Conservation (phyloP, 306 rosid species). For the Prosopis cineraria region DNA sequence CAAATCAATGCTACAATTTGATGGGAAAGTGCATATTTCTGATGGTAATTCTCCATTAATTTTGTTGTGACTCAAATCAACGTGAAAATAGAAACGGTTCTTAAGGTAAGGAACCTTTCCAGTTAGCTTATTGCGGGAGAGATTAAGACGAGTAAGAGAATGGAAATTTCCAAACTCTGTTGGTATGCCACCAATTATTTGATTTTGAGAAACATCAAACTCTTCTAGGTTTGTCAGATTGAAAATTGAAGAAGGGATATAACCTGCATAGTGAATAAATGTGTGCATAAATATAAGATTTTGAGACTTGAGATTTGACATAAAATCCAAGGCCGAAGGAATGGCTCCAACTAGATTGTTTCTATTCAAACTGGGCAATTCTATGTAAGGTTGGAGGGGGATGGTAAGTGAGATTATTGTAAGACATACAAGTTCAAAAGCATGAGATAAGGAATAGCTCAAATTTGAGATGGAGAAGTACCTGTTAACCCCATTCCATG, state of each 20-base stretch:
- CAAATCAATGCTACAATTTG: neutral
- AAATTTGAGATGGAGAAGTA: too few species aligned
- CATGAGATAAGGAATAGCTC: neutral
- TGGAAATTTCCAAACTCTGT: neutral
- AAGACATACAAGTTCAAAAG: neutral
- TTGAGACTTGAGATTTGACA: neutral
- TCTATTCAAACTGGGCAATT: neutral
- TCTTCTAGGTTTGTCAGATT: neutral
- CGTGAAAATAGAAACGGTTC: neutral
- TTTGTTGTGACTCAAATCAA: neutral
- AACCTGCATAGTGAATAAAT: neutral
- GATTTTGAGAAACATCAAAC: neutral
- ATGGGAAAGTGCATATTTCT: neutral
- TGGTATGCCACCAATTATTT: neutral
- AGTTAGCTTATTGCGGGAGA: neutral
- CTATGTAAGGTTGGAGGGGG: neutral
- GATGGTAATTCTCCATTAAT: neutral
- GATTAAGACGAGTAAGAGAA: neutral
- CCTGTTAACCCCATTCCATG: too few species aligned
- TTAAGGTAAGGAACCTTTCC: neutral
- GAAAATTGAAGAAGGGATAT: neutral
- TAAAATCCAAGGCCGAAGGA: neutral
- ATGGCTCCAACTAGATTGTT: neutral
- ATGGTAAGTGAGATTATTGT: neutral
- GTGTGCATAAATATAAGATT: neutral